Evolutionary conservation across 108 stramenopile species (phyloP).

Genomic region (Nannochloropsis salina): DNA sequence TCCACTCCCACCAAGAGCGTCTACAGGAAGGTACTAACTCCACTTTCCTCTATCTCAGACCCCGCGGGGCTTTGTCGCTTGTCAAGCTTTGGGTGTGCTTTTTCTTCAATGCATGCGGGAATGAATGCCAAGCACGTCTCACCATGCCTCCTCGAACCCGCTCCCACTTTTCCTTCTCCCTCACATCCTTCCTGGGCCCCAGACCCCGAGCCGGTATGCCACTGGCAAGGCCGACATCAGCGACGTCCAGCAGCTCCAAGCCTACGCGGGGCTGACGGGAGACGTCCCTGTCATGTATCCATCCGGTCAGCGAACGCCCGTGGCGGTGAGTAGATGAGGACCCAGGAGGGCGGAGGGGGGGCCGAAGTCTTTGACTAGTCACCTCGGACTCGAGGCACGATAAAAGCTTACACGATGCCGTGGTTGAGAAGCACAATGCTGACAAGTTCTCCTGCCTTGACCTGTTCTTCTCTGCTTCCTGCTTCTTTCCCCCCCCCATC

Average conservation of each 20-base stretch:
- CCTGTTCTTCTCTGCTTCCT: too few species aligned
- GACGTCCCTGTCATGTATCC: not conserved
- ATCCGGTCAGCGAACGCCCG: not conserved
- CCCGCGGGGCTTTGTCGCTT: not conserved
- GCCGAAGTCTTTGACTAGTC: too few species aligned
- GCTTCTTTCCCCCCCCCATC: too few species aligned
- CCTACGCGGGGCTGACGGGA: not conserved
- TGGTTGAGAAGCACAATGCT: too few species aligned
- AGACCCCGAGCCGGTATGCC: not conserved
- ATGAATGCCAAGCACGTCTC: not conserved
- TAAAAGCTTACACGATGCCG: too few species aligned
- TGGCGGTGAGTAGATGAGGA: not conserved
- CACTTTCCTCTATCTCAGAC: not conserved
- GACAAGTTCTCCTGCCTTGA: too few species aligned
- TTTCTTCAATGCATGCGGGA: not conserved
- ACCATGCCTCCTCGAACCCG: not conserved
- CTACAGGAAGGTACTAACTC: not conserved
- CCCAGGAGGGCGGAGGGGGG: not conserved
- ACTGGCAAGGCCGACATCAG: not conserved
- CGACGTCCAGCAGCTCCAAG: not conserved
- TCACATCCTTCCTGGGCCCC: not conserved
- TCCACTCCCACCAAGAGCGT: not conserved
- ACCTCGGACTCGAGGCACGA: too few species aligned
- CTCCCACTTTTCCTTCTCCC: not conserved
- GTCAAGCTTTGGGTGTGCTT: too few species aligned